Percentiles rank a stretch among this genome's conserved stretches.
phyloP scores from a whole-genome alignment of 306 rosid species.

The Inga leiocalycina region DNA sequence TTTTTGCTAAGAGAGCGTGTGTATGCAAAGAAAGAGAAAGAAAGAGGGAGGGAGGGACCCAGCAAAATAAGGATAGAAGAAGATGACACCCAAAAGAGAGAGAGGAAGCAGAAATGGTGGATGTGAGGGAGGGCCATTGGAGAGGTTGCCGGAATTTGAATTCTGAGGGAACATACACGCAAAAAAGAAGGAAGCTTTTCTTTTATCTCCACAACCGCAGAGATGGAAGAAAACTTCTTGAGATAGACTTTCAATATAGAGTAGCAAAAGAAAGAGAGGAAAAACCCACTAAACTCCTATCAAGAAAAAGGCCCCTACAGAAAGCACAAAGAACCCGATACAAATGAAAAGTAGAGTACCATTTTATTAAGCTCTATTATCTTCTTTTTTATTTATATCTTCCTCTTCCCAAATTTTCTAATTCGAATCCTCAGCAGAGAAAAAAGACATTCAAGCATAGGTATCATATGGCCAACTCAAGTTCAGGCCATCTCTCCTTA shows the following conservation, averaged over 20 bases:
- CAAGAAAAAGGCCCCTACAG: conserved; percentile 41
- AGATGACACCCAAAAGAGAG: too few relatives aligned
- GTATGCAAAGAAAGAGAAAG: too few relatives aligned
- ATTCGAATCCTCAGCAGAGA: background rate
- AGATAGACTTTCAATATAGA: conserved; percentile 33
- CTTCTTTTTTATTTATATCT: background rate
- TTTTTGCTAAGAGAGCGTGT: too few relatives aligned
- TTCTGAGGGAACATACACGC: background rate
- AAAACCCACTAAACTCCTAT: conserved; percentile 23
- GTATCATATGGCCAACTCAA: too few relatives aligned
- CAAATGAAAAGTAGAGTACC: conserved; percentile 41
- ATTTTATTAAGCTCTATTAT: background rate
- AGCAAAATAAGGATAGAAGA: too few relatives aligned
- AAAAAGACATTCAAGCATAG: background rate
- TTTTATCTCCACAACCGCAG: background rate
- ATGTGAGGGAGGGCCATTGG: too few relatives aligned
- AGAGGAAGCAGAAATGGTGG: too few relatives aligned
- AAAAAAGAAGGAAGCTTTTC: conserved; percentile 6
- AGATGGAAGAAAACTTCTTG: conserved; percentile 18
- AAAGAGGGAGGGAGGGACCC: too few relatives aligned
- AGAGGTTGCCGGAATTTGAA: too few relatives aligned
- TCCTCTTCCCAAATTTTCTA: background rate
- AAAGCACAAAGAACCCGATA: conserved; percentile 73
- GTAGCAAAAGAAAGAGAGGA: background rate
- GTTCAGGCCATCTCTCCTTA: too few relatives aligned